Percentiles rank a stretch among this genome's conserved stretches.
phyloP scores from a whole-genome alignment of 139 green algal genomes.

The Microglena sp. region DNA sequence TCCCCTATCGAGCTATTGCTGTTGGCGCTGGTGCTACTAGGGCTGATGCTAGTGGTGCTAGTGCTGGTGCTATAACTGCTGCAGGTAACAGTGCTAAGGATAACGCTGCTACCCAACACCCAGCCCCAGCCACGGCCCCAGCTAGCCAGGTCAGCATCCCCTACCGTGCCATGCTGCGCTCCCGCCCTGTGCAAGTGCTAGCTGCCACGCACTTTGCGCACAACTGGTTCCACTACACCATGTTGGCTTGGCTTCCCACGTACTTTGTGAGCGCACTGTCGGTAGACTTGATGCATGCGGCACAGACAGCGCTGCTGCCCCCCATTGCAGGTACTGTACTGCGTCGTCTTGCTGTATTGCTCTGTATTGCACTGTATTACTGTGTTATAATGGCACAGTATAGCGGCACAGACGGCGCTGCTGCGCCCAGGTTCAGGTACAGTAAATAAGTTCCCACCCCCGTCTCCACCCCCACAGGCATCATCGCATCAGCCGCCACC shows the following conservation, averaged over 20 bases:
- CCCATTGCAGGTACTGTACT: constrained; percentile 64
- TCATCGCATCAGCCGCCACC: constrained; percentile 37
- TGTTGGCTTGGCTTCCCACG: constrained; percentile 94
- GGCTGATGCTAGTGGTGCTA: too few species aligned
- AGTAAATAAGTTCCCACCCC: too few species aligned
- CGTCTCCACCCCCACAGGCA: constrained; percentile 66
- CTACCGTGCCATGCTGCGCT: constrained; percentile 77
- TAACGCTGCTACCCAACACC: too few species aligned
- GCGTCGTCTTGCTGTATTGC: too few species aligned
- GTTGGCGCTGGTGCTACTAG: too few species aligned
- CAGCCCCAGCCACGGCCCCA: constrained; percentile 61
- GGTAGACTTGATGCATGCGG: constrained; percentile 66
- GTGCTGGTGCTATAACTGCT: too few species aligned
- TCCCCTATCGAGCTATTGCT: too few species aligned
- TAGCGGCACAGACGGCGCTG: constrained; percentile 48
- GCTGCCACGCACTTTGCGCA: constrained; percentile 93
- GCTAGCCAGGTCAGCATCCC: constrained; percentile 73
- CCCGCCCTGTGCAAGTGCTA: constrained; percentile 60
- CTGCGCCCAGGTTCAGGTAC: too few species aligned
- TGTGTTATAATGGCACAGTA: too few species aligned
- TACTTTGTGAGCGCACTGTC: constrained; percentile 83
- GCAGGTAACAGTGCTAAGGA: too few species aligned
- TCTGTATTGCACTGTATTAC: too few species aligned
- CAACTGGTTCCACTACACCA: constrained; percentile 95
- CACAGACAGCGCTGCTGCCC: constrained; percentile 61